Conservation (phyloP, 306 rosid genomes). For the Cyamopsis tetragonoloba region DNA sequence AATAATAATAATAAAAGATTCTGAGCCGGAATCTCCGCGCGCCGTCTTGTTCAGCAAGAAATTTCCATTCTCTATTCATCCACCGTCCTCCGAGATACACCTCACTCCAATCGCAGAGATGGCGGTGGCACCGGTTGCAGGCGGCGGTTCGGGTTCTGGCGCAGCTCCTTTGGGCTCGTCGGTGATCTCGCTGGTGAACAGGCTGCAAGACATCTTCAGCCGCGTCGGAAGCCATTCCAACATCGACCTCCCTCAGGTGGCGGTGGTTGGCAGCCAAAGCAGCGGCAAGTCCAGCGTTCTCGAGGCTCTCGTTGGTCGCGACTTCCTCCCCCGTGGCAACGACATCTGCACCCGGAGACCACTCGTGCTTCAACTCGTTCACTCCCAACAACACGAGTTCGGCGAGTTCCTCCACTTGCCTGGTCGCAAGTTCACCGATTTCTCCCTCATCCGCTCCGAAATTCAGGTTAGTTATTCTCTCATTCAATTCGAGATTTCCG, state of each 20-base stretch:
- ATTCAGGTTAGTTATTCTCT: too few species aligned
- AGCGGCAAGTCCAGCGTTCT: slow-evolving; percentile 99
- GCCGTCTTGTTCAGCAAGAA: too few species aligned
- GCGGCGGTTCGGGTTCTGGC: background rate
- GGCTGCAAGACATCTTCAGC: slow-evolving; percentile 91
- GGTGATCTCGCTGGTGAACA: slow-evolving; percentile 82
- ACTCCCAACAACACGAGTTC: slow-evolving; percentile 56
- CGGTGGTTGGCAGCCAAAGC: slow-evolving; percentile 95
- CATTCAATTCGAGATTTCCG: background rate
- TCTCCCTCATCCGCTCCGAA: slow-evolving; percentile 75
- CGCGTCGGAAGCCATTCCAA: slow-evolving; percentile 77
- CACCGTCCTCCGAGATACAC: too few species aligned
- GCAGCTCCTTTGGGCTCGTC: slow-evolving; percentile 67
- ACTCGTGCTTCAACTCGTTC: slow-evolving; percentile 88
- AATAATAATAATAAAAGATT: too few species aligned
- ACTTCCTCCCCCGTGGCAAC: slow-evolving; percentile 85
- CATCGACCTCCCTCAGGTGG: slow-evolving; percentile 94
- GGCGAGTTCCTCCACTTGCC: slow-evolving; percentile 93
- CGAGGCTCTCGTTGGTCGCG: slow-evolving; percentile 90
- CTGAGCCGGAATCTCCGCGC: too few species aligned
- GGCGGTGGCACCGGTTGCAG: slow-evolving; percentile 47
- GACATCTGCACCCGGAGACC: slow-evolving; percentile 93
- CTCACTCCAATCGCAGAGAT: slow-evolving; percentile 14
- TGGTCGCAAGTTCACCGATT: slow-evolving; percentile 68
- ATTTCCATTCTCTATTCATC: too few species aligned